These are phyloP conservation scores for Selenicereus undatus DNA, from an alignment of 148 eudicot genomes.

Conservation along the genomic window DNA sequence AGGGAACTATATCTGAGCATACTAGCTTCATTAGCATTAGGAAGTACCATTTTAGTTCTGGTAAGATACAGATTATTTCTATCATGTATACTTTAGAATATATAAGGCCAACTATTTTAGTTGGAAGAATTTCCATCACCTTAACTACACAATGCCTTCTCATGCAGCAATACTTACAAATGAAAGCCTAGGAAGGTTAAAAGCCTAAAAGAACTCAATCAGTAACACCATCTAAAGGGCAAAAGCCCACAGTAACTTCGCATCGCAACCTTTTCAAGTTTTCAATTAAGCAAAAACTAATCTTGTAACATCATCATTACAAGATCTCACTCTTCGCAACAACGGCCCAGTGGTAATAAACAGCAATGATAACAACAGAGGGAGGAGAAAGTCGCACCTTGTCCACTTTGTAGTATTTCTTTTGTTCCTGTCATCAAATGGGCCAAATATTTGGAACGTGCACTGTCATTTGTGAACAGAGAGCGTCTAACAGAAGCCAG, in stretches of 20 bases:
- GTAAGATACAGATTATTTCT: no score
- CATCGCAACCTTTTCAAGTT: not conserved
- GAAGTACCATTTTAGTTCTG: no score
- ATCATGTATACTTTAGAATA: no score
- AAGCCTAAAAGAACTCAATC: not conserved
- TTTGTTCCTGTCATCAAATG: constrained; percentile 84
- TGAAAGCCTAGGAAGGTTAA: not conserved
- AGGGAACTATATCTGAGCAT: no score
- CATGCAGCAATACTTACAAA: not conserved
- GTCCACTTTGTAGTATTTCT: constrained; percentile 70
- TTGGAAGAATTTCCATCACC: no score
- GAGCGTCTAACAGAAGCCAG: constrained; percentile 87
- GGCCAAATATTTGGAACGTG: constrained; percentile 67
- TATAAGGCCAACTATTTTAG: no score
- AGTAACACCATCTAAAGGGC: not conserved
- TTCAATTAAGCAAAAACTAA: not conserved
- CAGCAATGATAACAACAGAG: not conserved
- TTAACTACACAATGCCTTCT: not conserved
- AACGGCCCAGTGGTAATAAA: not conserved
- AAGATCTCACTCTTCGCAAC: not conserved
- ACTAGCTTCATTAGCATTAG: no score
- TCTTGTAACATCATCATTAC: not conserved
- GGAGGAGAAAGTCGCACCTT: constrained; percentile 40
- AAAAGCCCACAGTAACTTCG: not conserved
- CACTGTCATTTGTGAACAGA: constrained; percentile 57